Evolutionary conservation across 2,329 filamentous ascomycete genomes (phyloP).

Genomic region (Cladosporium cucumerinum): DNA sequence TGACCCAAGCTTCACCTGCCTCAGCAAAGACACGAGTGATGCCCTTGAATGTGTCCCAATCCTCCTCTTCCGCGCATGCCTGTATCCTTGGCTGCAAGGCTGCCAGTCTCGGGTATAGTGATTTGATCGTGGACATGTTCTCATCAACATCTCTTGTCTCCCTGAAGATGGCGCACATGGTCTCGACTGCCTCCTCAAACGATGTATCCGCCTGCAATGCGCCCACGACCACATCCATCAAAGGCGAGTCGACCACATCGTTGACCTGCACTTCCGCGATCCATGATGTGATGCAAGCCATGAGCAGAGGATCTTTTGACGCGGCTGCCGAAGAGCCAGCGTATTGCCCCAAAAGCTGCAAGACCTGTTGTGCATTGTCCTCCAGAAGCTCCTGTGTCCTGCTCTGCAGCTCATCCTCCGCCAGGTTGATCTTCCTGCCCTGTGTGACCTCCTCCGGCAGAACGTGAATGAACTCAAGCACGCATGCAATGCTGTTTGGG

Average conservation of each 20-base stretch:
- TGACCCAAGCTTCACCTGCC: conserved; percentile 90
- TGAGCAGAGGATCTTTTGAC: conserved; percentile 79
- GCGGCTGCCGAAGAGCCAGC: conserved; percentile 88
- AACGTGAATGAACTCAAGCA: conserved; percentile 94
- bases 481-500: conserved; percentile 75
- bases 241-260: conserved; percentile 78
- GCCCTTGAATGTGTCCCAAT: conserved; percentile 80
- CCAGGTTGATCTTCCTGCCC: conserved; percentile 98
- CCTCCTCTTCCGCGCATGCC: conserved; percentile 72
- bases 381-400: conserved; percentile 86
- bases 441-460: conserved; percentile 98
- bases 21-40: conserved; percentile 88
- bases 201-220: conserved; percentile 73
- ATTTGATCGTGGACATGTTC: conserved; percentile 74
- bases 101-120: conserved; percentile 77
- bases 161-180: conserved; percentile 83
- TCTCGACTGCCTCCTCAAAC: conserved; percentile 86
- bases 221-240: conserved; percentile 76
- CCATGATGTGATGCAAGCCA: conserved; percentile 97
- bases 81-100: conserved; percentile 72
- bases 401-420: conserved; percentile 87
- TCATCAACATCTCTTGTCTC: conserved; percentile 95
- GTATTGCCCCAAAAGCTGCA: conserved; percentile 84
- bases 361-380: conserved; percentile 84
- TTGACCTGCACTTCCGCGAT: conserved; percentile 83